Base-by-base conservation (phyloP, 441 rosid species). In the Erodium moschatum region DNA sequence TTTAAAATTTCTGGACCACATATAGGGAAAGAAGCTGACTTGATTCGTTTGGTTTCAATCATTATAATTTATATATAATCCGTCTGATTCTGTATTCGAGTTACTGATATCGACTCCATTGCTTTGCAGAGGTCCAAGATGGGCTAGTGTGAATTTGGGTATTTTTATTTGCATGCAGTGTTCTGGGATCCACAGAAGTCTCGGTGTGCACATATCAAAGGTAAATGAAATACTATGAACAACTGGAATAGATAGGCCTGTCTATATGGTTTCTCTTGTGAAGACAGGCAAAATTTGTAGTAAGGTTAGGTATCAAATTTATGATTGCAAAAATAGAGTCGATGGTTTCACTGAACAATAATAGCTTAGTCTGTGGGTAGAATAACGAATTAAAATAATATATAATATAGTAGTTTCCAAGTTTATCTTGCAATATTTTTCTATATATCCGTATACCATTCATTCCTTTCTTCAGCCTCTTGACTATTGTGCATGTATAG, bases 61-160 rank as follows among this genome's bases (percentile, higher is more conserved):
- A 48, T 12, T 52, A 52, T 52, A 11, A 0, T 10, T 52, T 16
- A 61, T 11, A 8, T 20, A 4, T 7, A 61, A 21, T 20, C 12
- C 9, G 33, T 24, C 38, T 61, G 12, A 8, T 21, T 18, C 64
- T 20, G 12, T 60, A 60, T 16, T 2, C 10, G 9, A 61, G 31
- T 20, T 19, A 19, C 64, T 19, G 6, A 61, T 19, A 19, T 20
- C 2, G 15, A 61, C 33, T 16, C 21, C 33, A 11, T 61, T 52
- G 13, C 65, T 5, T 15, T 62, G 27, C 75, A 89, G 97, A 81
- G 96, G 86, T 69, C 97, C 96, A 6, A 70, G 93, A 77, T 91
- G 96, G 97, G 97, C 96, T 24, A 91, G 97, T 73, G 93, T 91
- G 76, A 91, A 91, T 77, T 91, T 91, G 46, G 96, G 97, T 61